phyloP scores from a whole-genome alignment of 208 protist genomes.

The Phytomonas serpens region DNA sequence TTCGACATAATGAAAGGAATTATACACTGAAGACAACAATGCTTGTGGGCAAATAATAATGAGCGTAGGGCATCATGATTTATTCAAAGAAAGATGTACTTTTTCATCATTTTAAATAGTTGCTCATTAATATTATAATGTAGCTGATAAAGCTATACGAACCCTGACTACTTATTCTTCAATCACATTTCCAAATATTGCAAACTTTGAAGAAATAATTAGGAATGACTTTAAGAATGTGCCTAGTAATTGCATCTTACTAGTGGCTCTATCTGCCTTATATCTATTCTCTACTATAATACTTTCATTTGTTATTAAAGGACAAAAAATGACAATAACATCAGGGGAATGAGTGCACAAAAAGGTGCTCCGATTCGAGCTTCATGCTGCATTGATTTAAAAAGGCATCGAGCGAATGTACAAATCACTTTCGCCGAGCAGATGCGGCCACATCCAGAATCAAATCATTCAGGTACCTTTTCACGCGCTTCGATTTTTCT shows the following conservation, averaged over 20 bases:
- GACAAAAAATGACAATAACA: background rate
- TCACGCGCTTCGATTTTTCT: conserved; percentile 19
- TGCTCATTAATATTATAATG: background rate
- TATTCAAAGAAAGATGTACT: background rate
- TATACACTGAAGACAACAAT: background rate
- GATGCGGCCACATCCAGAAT: conserved; percentile 15
- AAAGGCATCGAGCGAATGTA: background rate
- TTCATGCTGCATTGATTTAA: background rate
- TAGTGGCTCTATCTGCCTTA: background rate
- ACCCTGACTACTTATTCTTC: background rate
- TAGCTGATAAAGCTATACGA: background rate
- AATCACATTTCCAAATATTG: background rate
- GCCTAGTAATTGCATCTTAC: background rate
- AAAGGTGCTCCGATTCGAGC: background rate
- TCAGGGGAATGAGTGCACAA: background rate
- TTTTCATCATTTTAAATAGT: background rate
- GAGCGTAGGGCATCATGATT: background rate
- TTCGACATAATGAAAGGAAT: background rate
- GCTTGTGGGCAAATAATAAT: background rate
- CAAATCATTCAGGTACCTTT: conserved; percentile 20
- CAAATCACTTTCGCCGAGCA: conserved; percentile 12
- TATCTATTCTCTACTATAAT: background rate
- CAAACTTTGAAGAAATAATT: background rate
- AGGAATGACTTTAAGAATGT: background rate
- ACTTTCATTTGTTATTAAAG: background rate